Evolutionary conservation across 1,284 basidiomycete genomes (phyloP).

Genomic region (Ganoderma lingzhi): DNA sequence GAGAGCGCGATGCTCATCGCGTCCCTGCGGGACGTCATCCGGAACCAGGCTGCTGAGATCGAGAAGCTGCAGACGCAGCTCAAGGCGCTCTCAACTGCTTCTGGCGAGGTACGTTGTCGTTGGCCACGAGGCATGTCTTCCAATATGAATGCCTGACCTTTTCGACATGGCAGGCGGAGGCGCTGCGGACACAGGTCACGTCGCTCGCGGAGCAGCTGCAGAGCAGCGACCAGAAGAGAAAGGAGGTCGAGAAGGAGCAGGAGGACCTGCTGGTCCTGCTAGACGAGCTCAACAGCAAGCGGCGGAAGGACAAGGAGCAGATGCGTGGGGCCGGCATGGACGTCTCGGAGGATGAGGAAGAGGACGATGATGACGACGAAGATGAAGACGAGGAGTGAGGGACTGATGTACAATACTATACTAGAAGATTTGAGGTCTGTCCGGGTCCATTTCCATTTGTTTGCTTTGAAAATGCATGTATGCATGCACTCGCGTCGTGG

Average conservation of each 20-base stretch:
- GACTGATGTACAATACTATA: neutral
- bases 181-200: slow-evolving; percentile 52
- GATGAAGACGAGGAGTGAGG: slow-evolving; percentile 30
- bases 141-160: slow-evolving; percentile 7
- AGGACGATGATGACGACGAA: slow-evolving; percentile 68
- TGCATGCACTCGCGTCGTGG: neutral
- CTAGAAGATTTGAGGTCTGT: neutral
- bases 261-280: slow-evolving; percentile 94
- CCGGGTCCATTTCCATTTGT: neutral
- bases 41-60: slow-evolving; percentile 81
- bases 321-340: slow-evolving; percentile 80
- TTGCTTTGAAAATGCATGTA: neutral
- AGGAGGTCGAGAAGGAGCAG: slow-evolving; percentile 92
- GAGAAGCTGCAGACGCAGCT: slow-evolving; percentile 67
- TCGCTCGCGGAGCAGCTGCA: slow-evolving; percentile 59
- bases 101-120: slow-evolving; percentile 37
- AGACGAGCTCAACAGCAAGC: slow-evolving; percentile 91
- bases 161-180: slow-evolving; percentile 33
- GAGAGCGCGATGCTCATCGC: slow-evolving; percentile 83
- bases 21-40: slow-evolving; percentile 83
- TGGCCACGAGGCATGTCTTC: slow-evolving; percentile 11
- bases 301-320: slow-evolving; percentile 81
- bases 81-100: slow-evolving; percentile 42
- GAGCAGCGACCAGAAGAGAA: slow-evolving; percentile 67
- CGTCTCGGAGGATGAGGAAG: slow-evolving; percentile 91